These are phyloP conservation scores for Scheffersomyces stambukii DNA, from an alignment of 1,139 yeast species.

Conservation along the genomic window DNA sequence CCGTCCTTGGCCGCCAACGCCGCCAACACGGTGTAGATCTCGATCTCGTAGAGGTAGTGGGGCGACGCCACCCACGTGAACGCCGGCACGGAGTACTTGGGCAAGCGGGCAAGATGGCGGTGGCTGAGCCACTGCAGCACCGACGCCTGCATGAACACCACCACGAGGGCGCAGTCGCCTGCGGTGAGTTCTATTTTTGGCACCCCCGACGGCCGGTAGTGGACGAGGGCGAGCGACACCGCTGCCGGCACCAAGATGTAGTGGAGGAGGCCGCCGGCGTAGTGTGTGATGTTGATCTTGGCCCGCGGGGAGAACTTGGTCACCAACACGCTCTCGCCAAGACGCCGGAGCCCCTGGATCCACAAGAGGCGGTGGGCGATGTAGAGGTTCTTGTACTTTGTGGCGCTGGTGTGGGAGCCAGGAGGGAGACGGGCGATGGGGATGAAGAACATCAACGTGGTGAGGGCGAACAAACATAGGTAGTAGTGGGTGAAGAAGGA, in stretches of 20 bases:
- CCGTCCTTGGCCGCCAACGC: slow-evolving; percentile 16
- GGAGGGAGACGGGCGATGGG: slow-evolving; percentile 6
- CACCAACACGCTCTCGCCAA: slow-evolving; percentile 54
- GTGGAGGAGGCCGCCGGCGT: slow-evolving; percentile 66
- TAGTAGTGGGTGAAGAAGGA: slow-evolving; percentile 48
- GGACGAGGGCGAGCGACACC: slow-evolving; percentile 14
- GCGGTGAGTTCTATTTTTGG: no score
- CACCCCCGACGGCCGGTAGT: slow-evolving; percentile 9
- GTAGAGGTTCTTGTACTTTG: slow-evolving; percentile 12
- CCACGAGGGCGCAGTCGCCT: slow-evolving; percentile 15
- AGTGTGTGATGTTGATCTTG: slow-evolving; percentile 72
- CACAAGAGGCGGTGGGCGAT: slow-evolving; percentile 19
- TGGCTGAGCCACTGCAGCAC: slow-evolving; percentile 60
- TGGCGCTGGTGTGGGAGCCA: no score
- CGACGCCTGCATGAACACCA: slow-evolving; percentile 41
- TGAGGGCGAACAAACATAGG: slow-evolving; percentile 20
- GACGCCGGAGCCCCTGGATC: slow-evolving; percentile 63
- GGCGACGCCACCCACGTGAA: slow-evolving; percentile 56
- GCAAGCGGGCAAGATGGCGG: slow-evolving; percentile 50
- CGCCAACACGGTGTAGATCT: slow-evolving; percentile 48
- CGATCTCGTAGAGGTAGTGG: slow-evolving; percentile 75
- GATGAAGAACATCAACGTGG: slow-evolving; percentile 6
- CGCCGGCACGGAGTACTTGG: slow-evolving; percentile 65
- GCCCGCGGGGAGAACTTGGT: slow-evolving; percentile 46
- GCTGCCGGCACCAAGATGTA: slow-evolving; percentile 39